Evolutionary conservation across 441 rosid genomes (phyloP).

Genomic region (Raphanus hybrid): DNA sequence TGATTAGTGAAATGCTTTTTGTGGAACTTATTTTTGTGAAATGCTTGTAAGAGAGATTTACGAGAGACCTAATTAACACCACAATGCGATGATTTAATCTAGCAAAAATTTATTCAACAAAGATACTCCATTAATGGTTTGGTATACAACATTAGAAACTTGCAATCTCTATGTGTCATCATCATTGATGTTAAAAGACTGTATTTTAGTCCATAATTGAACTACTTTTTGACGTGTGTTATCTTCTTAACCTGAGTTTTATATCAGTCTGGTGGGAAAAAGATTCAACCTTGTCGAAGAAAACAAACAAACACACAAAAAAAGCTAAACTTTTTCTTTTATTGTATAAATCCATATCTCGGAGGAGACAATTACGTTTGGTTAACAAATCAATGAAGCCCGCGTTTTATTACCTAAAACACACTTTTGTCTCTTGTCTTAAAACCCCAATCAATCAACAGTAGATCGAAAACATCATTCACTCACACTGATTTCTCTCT

Average conservation of each 20-base stretch:
- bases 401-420: slow-evolving; percentile 48
- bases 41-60: not conserved
- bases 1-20: slow-evolving; percentile 8
- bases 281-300: slow-evolving; percentile 31
- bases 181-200: not conserved
- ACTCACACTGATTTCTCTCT: slow-evolving; percentile 22
- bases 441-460: slow-evolving; percentile 34
- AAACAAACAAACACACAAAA: slow-evolving; percentile 1
- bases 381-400: slow-evolving; percentile 42
- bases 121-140: not conserved
- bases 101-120: not conserved
- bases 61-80: not conserved
- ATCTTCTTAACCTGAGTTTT: slow-evolving; percentile 21
- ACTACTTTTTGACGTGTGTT: slow-evolving; percentile 26
- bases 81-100: not conserved
- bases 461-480: slow-evolving; percentile 40
- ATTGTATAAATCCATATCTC: not conserved
- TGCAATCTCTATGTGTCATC: not conserved
- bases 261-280: slow-evolving; percentile 34
- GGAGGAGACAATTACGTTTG: not conserved
- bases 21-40: not conserved
- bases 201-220: slow-evolving; percentile 21
- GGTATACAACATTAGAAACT: slow-evolving; percentile 13
- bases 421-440: slow-evolving; percentile 41
- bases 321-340: not conserved